These are phyloP conservation scores for Aspergillus leporis DNA, from an alignment of 495 filamentous ascomycete species.

Conservation along the genomic window DNA sequence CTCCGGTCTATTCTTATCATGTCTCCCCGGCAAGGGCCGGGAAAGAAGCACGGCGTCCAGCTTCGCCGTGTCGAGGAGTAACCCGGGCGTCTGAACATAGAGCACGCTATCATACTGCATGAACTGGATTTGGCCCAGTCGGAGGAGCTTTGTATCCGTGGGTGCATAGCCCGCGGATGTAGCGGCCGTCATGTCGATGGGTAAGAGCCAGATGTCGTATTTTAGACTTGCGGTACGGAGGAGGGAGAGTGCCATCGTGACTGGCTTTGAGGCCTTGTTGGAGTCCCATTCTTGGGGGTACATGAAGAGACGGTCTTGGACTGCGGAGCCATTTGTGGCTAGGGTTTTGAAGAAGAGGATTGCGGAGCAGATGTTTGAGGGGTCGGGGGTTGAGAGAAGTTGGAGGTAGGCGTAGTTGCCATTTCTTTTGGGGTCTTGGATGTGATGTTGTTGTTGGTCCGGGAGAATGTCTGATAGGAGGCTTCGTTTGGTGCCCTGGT, in stretches of 20 bases:
- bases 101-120: constrained; percentile 51
- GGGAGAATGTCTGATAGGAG: constrained; percentile 10
- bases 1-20: constrained; percentile 38
- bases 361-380: constrained; percentile 47
- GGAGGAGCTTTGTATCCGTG: constrained; percentile 45
- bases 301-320: constrained; percentile 52
- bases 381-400: constrained; percentile 44
- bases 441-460: constrained; percentile 4
- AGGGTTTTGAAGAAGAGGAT: constrained; percentile 48
- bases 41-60: constrained; percentile 41
- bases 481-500: constrained; percentile 21
- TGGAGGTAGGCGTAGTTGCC: constrained; percentile 50
- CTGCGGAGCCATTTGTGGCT: constrained; percentile 32
- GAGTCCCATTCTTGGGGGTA: constrained; percentile 49
- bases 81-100: constrained; percentile 42
- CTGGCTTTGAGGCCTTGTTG: constrained; percentile 25
- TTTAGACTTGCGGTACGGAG: constrained; percentile 41
- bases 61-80: constrained; percentile 40
- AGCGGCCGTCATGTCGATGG: constrained; percentile 45
- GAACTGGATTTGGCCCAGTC: constrained; percentile 47
- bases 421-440: constrained; percentile 1
- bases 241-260: constrained; percentile 35
- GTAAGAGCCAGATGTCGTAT: constrained; percentile 48
- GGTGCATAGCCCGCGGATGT: constrained; percentile 34
- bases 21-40: constrained; percentile 35